A percentile compares a stretch with the other conserved stretches of the same genome.
phyloP scores from a whole-genome alignment of 345 rosid species.

The Mallotus nudiflorus region DNA sequence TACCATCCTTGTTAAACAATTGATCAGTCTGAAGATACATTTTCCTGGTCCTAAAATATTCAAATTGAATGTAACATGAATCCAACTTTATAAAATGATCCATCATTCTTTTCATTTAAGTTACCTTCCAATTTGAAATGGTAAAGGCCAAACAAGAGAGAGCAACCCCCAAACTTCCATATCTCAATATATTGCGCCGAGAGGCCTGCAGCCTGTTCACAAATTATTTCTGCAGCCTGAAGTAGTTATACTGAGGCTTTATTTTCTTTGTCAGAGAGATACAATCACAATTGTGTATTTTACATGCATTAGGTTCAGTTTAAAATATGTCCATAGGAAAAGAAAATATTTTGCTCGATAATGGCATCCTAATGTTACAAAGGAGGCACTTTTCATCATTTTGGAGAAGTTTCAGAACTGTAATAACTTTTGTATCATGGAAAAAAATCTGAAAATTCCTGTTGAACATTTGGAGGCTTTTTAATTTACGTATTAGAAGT shows the following conservation, averaged over 20 bases:
- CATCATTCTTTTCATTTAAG: background rate
- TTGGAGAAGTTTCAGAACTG: slow-evolving; percentile 2
- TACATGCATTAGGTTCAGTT: background rate
- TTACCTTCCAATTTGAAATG: slow-evolving; percentile 77
- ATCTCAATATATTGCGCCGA: slow-evolving; percentile 78
- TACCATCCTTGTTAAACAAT: background rate
- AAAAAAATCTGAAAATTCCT: background rate
- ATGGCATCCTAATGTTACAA: background rate
- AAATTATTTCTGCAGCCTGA: slow-evolving; percentile 68
- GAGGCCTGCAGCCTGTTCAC: slow-evolving; percentile 94
- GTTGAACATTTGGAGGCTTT: background rate
- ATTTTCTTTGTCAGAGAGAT: slow-evolving; percentile 15
- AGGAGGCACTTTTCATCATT: slow-evolving; percentile 5
- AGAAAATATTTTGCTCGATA: background rate
- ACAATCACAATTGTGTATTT: background rate
- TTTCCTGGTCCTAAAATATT: slow-evolving; percentile 8
- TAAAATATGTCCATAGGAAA: background rate
- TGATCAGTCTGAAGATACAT: background rate
- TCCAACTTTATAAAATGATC: background rate
- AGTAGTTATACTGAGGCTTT: slow-evolving; percentile 20
- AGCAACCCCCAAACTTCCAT: slow-evolving; percentile 80
- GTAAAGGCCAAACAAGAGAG: slow-evolving; percentile 66
- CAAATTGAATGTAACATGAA: background rate
- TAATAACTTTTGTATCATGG: background rate
- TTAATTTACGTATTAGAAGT: background rate